Conservation (phyloP, 192 early-diverging fungal genomes). For the Hyaloraphidium curvatum region DNA sequence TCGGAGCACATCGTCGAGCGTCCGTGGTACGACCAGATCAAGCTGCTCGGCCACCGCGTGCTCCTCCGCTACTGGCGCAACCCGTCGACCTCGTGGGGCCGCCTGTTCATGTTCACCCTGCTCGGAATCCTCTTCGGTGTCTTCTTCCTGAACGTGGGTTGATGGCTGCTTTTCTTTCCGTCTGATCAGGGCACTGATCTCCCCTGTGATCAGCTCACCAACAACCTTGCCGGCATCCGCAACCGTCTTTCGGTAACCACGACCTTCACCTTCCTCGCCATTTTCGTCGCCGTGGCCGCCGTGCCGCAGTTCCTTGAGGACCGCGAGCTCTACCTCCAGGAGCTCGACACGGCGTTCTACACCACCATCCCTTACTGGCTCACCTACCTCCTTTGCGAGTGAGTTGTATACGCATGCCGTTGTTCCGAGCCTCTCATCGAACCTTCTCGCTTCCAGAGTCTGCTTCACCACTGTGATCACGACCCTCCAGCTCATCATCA, state of each 20-base stretch:
- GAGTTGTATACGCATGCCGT: not conserved
- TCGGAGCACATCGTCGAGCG: not conserved
- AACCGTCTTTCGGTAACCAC: slow-evolving; percentile 1
- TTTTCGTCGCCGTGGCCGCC: slow-evolving; percentile 3
- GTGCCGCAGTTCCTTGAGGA: slow-evolving; percentile 1
- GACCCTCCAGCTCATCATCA: slow-evolving; percentile 1
- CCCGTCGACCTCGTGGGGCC: not conserved
- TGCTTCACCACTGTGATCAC: not conserved
- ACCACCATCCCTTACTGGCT: not conserved
- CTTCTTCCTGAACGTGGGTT: slow-evolving; percentile 1
- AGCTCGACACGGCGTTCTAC: slow-evolving; percentile 1
- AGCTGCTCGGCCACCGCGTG: not conserved
- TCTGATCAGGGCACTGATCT: not conserved
- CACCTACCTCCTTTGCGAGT: slow-evolving; percentile 1
- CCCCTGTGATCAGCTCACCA: slow-evolving; percentile 4
- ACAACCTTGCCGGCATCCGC: slow-evolving; percentile 30
- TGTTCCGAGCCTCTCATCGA: not conserved
- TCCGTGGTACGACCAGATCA: not conserved
- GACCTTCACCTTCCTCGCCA: not conserved
- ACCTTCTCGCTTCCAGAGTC: not conserved
- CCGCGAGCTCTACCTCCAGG: slow-evolving; percentile 1
- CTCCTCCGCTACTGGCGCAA: not conserved
- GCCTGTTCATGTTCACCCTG: not conserved
- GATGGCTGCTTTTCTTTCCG: not conserved
- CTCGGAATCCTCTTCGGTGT: not conserved